These are phyloP conservation scores for Talaromyces nanjingensis DNA, from an alignment of 495 filamentous ascomycete genomes.

Conservation along the genomic window DNA sequence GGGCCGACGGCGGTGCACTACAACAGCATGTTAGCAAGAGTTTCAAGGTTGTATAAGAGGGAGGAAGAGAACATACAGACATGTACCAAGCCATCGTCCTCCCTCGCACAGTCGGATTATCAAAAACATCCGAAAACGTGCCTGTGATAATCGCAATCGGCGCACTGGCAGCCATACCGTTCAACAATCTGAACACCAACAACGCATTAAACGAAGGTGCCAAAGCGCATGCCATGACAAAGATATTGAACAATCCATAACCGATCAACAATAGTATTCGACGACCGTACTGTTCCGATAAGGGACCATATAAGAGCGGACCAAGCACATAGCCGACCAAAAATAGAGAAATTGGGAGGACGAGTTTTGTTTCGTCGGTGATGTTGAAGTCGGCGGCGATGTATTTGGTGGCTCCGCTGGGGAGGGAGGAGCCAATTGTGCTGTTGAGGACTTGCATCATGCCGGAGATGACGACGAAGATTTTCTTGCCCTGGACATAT, in stretches of 20 bases:
- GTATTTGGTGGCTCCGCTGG: conserved; percentile 53
- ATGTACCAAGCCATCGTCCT: conserved; percentile 65
- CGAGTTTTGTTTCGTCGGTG: conserved; percentile 45
- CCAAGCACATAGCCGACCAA: conserved; percentile 62
- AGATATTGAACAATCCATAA: conserved; percentile 58
- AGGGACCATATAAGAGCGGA: conserved; percentile 57
- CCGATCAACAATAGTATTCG: conserved; percentile 48
- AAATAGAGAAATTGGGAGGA: conserved; percentile 71
- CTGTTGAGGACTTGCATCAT: conserved; percentile 65
- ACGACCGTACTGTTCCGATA: conserved; percentile 65
- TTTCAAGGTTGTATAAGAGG: neutral
- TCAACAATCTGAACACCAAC: conserved; percentile 59
- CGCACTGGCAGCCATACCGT: conserved; percentile 56
- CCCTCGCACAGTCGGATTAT: conserved; percentile 51
- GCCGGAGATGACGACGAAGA: conserved; percentile 45
- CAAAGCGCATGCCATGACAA: conserved; percentile 61
- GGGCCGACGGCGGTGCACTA: conserved; percentile 60
- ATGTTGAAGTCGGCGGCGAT: conserved; percentile 54
- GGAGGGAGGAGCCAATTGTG: conserved; percentile 64
- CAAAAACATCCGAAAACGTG: conserved; percentile 62
- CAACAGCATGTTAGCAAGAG: neutral
- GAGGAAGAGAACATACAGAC: conserved; percentile 39
- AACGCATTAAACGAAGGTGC: conserved; percentile 57
- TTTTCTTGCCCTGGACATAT: conserved; percentile 41
- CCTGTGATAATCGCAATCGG: conserved; percentile 66